Conservation (phyloP, 2,329 filamentous ascomycete species). For the Diaporthe citrichinensis region DNA sequence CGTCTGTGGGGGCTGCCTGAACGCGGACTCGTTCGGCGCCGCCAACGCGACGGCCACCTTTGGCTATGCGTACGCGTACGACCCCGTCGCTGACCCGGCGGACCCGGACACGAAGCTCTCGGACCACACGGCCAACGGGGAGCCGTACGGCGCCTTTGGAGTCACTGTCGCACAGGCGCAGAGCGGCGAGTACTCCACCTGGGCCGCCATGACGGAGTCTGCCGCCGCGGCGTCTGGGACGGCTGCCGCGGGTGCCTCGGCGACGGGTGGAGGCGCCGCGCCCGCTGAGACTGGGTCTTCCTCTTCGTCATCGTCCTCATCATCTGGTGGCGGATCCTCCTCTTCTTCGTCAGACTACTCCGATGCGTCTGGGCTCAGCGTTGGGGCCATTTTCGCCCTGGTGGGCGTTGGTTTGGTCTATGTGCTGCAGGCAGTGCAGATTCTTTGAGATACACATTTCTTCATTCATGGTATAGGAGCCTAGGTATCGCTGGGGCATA, state of each 20-base stretch:
- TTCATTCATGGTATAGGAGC: background rate
- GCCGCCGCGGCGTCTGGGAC: slow-evolving; percentile 16
- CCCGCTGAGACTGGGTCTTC: slow-evolving; percentile 17
- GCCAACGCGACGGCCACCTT: slow-evolving; percentile 35
- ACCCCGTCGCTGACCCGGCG: slow-evolving; percentile 38
- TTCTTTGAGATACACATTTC: slow-evolving; percentile 27
- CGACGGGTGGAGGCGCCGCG: background rate
- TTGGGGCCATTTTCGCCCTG: slow-evolving; percentile 27
- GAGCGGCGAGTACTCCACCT: slow-evolving; percentile 38
- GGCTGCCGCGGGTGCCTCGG: slow-evolving; percentile 15
- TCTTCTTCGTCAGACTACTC: slow-evolving; percentile 4
- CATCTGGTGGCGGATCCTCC: slow-evolving; percentile 3
- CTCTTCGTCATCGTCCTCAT: slow-evolving; percentile 12
- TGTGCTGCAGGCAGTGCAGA: slow-evolving; percentile 39
- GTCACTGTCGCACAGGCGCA: slow-evolving; percentile 36
- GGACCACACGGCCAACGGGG: slow-evolving; percentile 41
- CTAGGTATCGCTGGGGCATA: background rate
- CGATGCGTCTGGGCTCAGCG: slow-evolving; percentile 1
- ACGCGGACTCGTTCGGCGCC: slow-evolving; percentile 47
- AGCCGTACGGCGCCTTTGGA: slow-evolving; percentile 41
- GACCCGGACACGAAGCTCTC: slow-evolving; percentile 37
- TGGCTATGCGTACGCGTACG: slow-evolving; percentile 40
- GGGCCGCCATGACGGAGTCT: slow-evolving; percentile 33
- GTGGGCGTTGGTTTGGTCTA: slow-evolving; percentile 35
- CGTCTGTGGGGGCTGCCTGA: slow-evolving; percentile 62